A percentile compares a stretch with the other conserved stretches of the same genome.
These are phyloP conservation scores for Carex parvula DNA, from an alignment of 176 grass and related monocot genomes.

Conservation along the genomic window DNA sequence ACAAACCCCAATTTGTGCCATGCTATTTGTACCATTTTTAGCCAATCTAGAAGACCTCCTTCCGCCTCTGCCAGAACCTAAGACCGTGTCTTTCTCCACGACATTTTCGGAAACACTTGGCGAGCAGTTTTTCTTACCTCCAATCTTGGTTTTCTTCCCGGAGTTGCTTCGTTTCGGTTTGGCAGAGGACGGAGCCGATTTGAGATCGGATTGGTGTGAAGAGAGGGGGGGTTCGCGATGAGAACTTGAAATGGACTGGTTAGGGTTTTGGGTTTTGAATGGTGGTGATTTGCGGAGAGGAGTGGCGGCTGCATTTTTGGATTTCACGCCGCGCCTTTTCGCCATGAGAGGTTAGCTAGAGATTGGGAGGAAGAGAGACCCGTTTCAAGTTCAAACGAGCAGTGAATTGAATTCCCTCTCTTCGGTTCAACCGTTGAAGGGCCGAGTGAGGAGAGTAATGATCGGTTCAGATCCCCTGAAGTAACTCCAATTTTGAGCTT, in stretches of 20 bases:
- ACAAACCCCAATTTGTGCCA: not conserved
- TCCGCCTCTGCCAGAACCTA: not conserved
- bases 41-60: slow-evolving; percentile 17
- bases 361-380: not conserved
- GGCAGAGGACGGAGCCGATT: not conserved
- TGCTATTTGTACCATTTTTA: not conserved
- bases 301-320: not conserved
- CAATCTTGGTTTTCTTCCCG: not conserved
- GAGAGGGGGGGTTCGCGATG: not conserved
- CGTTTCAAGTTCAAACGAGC: slow-evolving; percentile 4
- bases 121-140: not conserved
- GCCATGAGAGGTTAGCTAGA: slow-evolving; percentile 13
- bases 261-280: not conserved
- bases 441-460: not conserved
- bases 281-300: not conserved
- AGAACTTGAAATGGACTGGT: not conserved
- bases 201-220: not conserved
- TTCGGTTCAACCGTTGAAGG: not conserved
- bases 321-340: not conserved
- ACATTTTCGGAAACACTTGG: not conserved
- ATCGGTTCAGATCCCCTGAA: too few species aligned
- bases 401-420: not conserved
- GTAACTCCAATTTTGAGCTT: too few species aligned
- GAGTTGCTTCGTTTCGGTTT: not conserved
- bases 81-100: not conserved